Conservation (phyloP, 371 early-diverging fungal species). For the Apophysomyces sp. region DNA sequence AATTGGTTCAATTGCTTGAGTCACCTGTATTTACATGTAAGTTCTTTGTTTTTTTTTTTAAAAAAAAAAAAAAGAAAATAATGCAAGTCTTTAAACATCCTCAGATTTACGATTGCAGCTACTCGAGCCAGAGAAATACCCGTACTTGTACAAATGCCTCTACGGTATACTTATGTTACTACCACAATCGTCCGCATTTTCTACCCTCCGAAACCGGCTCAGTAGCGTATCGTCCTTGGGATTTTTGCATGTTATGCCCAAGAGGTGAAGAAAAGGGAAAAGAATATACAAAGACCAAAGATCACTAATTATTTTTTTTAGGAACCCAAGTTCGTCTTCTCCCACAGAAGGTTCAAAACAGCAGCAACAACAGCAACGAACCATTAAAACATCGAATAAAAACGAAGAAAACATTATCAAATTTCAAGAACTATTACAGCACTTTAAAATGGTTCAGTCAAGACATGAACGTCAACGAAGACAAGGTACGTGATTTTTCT, state of each 20-base stretch:
- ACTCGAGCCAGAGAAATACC: constrained; percentile 83
- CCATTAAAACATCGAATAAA: constrained; percentile 1
- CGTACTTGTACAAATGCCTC: constrained; percentile 80
- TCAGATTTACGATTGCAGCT: constrained; percentile 82
- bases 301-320: background rate
- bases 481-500: constrained; percentile 17
- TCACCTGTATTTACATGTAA: constrained; percentile 90
- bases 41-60: background rate
- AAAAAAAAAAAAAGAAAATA: background rate
- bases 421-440: constrained; percentile 52
- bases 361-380: background rate
- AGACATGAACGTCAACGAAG: constrained; percentile 55
- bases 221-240: constrained; percentile 70
- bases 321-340: background rate
- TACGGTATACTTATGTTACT: constrained; percentile 93
- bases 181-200: constrained; percentile 91
- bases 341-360: background rate
- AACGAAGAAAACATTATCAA: constrained; percentile 22
- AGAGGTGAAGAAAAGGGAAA: constrained; percentile 26
- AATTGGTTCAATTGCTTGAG: constrained; percentile 90
- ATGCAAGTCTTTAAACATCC: background rate
- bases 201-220: constrained; percentile 84
- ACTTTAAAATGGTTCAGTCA: constrained; percentile 57
- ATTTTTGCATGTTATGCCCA: constrained; percentile 57
- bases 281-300: background rate